These are phyloP conservation scores for Candida suzukii DNA, from an alignment of 805 yeast genomes.

Conservation along the genomic window DNA sequence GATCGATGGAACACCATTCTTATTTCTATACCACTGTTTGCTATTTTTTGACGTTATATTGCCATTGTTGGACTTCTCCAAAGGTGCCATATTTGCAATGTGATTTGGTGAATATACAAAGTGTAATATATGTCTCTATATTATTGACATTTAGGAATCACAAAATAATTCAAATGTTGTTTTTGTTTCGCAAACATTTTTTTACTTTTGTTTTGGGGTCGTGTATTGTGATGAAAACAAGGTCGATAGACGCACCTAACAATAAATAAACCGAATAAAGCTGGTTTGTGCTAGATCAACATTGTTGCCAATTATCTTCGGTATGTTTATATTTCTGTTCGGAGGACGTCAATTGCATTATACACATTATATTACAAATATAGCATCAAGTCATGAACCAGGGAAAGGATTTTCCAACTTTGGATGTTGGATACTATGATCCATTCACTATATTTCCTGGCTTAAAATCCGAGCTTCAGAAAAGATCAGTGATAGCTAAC, in stretches of 20 bases:
- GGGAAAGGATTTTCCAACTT: neutral
- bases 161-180: neutral
- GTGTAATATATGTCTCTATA: neutral
- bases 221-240: no score
- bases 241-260: no score
- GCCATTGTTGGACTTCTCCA: neutral
- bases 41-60: neutral
- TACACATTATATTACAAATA: no score
- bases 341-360: no score
- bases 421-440: constrained; percentile 57
- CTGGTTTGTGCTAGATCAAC: no score
- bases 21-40: neutral
- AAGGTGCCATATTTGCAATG: neutral
- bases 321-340: no score
- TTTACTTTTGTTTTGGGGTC: neutral
- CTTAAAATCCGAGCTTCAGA: constrained; percentile 34
- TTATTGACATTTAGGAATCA: no score
- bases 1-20: neutral
- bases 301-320: no score
- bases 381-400: neutral
- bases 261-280: no score
- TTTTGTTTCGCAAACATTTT: neutral
- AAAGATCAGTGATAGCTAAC: constrained; percentile 50
- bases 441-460: constrained; percentile 56
- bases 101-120: neutral